These are phyloP conservation scores for Ogataea ramenticola DNA, from an alignment of 805 yeast genomes.

Conservation along the genomic window DNA sequence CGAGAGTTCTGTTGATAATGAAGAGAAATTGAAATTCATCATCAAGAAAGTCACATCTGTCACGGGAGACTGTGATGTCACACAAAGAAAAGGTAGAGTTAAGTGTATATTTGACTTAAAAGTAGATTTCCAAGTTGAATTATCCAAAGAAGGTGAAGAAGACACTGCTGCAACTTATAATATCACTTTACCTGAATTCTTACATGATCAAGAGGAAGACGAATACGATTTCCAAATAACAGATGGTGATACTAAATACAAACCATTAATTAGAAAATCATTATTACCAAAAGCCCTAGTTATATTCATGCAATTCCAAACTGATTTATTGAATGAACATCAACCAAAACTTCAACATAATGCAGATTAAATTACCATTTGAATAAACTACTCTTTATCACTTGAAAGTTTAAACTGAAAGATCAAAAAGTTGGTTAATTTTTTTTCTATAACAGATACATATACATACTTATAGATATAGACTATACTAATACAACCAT, in stretches of 20 bases:
- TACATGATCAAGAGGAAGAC: constrained; percentile 70
- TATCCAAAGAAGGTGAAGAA: constrained; percentile 28
- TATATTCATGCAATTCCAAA: constrained; percentile 52
- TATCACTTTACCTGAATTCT: constrained; percentile 55
- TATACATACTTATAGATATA: background rate
- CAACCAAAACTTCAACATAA: constrained; percentile 57
- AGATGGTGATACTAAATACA: constrained; percentile 30
- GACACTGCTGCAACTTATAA: constrained; percentile 29
- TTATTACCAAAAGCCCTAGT: constrained; percentile 46
- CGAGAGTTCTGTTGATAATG: constrained; percentile 14
- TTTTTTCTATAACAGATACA: too few relatives aligned
- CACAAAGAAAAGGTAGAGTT: constrained; percentile 78
- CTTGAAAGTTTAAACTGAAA: too few relatives aligned
- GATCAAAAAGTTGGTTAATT: too few relatives aligned
- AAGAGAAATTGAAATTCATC: constrained; percentile 11
- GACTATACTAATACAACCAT: constrained; percentile 1
- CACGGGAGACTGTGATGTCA: constrained; percentile 74
- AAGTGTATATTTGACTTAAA: constrained; percentile 67
- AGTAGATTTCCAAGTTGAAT: constrained; percentile 39
- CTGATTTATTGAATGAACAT: constrained; percentile 53
- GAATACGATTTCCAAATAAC: constrained; percentile 48
- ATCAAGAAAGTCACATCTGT: constrained; percentile 34
- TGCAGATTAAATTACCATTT: constrained; percentile 16
- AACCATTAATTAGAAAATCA: constrained; percentile 31
- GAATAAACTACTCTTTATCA: too few relatives aligned